A percentile compares a stretch with the other conserved stretches of the same genome.
phyloP scores from a whole-genome alignment of 495 filamentous ascomycete species.

The Penicillium fimorum region DNA sequence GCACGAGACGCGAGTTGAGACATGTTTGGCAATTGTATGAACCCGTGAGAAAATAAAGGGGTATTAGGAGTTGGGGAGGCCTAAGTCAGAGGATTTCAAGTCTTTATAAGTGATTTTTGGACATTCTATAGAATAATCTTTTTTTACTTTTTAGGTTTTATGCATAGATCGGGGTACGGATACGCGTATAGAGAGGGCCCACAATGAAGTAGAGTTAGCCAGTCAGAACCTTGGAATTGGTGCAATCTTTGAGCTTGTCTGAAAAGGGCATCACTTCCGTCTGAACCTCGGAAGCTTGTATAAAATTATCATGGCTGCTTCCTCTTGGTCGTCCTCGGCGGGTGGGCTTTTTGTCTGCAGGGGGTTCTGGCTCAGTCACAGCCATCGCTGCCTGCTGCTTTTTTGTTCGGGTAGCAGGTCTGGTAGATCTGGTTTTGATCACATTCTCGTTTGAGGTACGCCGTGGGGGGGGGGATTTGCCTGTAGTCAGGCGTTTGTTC shows the following conservation, averaged over 20 bases:
- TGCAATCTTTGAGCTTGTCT: neutral
- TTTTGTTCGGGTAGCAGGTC: conserved; percentile 15
- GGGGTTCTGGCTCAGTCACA: conserved; percentile 34
- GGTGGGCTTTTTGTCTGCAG: conserved; percentile 34
- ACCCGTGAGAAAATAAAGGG: neutral
- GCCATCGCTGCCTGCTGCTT: conserved; percentile 19
- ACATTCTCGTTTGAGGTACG: conserved; percentile 30
- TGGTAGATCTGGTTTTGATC: conserved; percentile 22
- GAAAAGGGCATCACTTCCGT: neutral
- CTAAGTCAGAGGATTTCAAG: neutral
- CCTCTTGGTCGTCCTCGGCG: conserved; percentile 44
- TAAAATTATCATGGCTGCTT: conserved; percentile 23
- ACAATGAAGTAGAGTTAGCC: neutral
- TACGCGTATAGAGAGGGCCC: conserved; percentile 4
- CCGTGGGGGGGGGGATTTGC: too few species aligned
- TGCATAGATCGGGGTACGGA: neutral
- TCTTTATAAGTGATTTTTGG: neutral
- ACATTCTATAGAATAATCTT: neutral
- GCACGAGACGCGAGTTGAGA: neutral
- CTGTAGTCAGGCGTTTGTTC: neutral
- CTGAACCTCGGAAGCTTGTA: neutral
- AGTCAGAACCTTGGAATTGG: neutral
- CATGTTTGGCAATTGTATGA: neutral
- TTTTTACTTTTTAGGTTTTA: neutral
- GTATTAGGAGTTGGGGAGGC: too few species aligned